Conservation (phyloP, 129 eudicot genomes). For the Artemisia annua region DNA sequence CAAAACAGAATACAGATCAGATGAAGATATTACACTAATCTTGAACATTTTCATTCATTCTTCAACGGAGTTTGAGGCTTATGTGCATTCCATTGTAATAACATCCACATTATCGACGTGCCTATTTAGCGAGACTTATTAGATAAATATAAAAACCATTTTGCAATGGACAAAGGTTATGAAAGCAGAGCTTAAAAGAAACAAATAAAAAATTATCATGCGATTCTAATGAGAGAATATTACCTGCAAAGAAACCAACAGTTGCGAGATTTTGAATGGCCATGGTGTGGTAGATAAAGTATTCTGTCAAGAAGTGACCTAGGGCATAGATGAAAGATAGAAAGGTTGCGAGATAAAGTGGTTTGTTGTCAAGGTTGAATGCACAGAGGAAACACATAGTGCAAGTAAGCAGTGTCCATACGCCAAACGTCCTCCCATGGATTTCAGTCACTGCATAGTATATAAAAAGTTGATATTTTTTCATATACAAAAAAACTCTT, state of each 20-base stretch:
- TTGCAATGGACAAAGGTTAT: not conserved
- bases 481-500: not conserved
- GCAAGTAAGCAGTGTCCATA: slow-evolving; percentile 88
- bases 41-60: slow-evolving; percentile 18
- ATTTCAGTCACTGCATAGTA: slow-evolving; percentile 68
- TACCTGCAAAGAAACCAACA: slow-evolving; percentile 83
- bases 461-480: not conserved
- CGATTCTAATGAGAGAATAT: not conserved
- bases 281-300: slow-evolving; percentile 75
- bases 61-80: slow-evolving; percentile 32
- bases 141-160: not conserved
- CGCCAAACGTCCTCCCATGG: slow-evolving; percentile 89
- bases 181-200: not conserved
- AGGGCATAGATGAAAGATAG: slow-evolving; percentile 77
- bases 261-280: slow-evolving; percentile 73
- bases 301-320: slow-evolving; percentile 76
- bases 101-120: slow-evolving; percentile 94
- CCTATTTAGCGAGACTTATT: slow-evolving; percentile 41
- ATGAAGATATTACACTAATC: not conserved
- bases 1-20: not conserved
- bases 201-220: not conserved
- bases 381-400: slow-evolving; percentile 87
- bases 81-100: slow-evolving; percentile 81
- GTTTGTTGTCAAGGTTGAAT: slow-evolving; percentile 78
- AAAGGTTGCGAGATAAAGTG: slow-evolving; percentile 75